These are phyloP conservation scores for Cytospora mali DNA, from an alignment of 2,329 filamentous ascomycete species.

Conservation along the genomic window DNA sequence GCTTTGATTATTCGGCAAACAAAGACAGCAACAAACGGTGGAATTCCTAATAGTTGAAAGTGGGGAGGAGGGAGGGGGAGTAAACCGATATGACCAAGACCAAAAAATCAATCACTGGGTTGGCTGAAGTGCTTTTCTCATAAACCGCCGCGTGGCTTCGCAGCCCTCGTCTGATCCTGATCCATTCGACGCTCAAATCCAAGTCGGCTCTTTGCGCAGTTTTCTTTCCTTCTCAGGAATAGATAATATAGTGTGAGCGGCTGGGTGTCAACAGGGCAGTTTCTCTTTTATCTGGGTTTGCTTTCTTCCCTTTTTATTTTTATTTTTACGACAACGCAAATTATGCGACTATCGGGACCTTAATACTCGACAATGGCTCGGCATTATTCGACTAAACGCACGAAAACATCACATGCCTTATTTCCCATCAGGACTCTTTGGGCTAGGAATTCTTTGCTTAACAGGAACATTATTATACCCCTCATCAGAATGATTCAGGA, in stretches of 20 bases:
- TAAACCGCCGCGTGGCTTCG: constrained; percentile 25
- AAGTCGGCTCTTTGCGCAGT: constrained; percentile 16
- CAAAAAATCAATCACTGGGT: constrained; percentile 16
- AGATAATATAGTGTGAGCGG: constrained; percentile 20
- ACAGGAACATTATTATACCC: not conserved
- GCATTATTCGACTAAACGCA: not conserved
- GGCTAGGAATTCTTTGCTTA: not conserved
- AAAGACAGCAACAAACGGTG: constrained; percentile 23
- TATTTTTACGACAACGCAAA: not conserved
- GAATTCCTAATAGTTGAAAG: constrained; percentile 9
- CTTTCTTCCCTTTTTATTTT: constrained; percentile 1
- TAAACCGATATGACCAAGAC: not conserved
- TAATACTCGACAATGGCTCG: constrained; percentile 13
- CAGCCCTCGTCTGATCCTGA: constrained; percentile 19
- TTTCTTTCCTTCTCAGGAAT: constrained; percentile 10
- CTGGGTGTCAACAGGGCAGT: constrained; percentile 12
- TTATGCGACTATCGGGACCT: not conserved
- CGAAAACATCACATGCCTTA: not conserved
- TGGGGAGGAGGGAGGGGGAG: no score
- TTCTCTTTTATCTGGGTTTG: no score
- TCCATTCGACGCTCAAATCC: constrained; percentile 6
- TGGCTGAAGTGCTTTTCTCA: constrained; percentile 26
- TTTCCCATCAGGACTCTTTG: not conserved
- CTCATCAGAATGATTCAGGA: constrained; percentile 12
- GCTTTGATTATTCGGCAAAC: constrained; percentile 16